These are phyloP conservation scores for Rhodotorula sp. DNA, from an alignment of 1,284 basidiomycete genomes.

Conservation along the genomic window DNA sequence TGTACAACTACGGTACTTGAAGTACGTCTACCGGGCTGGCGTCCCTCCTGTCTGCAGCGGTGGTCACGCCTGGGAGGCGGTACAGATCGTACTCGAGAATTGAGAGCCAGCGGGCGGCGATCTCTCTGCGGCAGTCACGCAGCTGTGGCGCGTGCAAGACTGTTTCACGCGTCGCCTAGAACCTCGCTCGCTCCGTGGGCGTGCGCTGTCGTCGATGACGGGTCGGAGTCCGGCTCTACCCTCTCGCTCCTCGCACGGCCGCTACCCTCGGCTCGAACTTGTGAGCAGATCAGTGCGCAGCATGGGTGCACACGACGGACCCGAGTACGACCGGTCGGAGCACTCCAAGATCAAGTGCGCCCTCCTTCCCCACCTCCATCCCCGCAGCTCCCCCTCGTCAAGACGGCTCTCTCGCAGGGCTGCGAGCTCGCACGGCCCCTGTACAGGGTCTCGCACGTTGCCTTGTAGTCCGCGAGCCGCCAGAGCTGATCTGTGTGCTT, in stretches of 20 bases:
- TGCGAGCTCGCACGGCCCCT: neutral
- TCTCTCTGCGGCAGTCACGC: no score
- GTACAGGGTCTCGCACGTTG: neutral
- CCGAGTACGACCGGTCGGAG: neutral
- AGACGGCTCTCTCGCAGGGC: neutral
- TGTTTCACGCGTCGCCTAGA: no score
- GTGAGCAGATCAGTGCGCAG: neutral
- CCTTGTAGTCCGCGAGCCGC: neutral
- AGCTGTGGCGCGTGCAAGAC: no score
- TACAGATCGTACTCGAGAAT: no score
- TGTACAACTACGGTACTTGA: no score
- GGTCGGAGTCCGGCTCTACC: no score
- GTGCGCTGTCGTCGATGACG: no score
- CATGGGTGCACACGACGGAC: conserved; percentile 1
- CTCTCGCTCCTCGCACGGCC: neutral
- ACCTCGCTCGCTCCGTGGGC: no score
- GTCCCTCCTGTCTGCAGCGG: no score
- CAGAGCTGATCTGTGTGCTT: neutral
- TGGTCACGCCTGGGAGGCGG: no score
- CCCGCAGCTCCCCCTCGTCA: neutral
- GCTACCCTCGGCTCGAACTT: neutral
- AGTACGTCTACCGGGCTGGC: no score
- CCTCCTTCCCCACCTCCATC: neutral
- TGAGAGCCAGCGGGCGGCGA: no score
- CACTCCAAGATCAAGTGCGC: conserved; percentile 33